Percentiles rank a stretch among this genome's conserved stretches.
Conservation (phyloP, 305 asterid genomes). For the Fraxinus dipetala region DNA sequence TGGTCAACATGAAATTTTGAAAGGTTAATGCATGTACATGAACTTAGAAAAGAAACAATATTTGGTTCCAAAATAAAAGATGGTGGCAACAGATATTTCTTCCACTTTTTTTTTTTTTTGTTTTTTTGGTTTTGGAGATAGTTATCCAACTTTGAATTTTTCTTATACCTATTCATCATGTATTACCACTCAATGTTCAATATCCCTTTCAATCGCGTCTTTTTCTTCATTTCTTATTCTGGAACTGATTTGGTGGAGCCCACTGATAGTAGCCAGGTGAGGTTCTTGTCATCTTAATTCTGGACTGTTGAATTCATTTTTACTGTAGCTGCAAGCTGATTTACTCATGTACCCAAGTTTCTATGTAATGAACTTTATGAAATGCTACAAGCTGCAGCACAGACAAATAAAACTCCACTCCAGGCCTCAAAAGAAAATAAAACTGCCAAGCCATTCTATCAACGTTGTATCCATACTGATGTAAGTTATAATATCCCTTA, state of each 20-base stretch:
- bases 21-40: neutral
- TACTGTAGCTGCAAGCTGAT: neutral
- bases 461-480: neutral
- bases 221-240: neutral
- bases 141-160: neutral
- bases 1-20: neutral
- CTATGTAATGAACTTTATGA: neutral
- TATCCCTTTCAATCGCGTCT: neutral
- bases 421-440: neutral
- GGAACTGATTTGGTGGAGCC: neutral
- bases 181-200: neutral
- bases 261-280: neutral
- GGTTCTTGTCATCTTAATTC: neutral
- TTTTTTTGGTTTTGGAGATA: neutral
- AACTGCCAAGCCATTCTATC: neutral
- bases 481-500: neutral
- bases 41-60: neutral
- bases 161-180: neutral
- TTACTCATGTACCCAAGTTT: neutral
- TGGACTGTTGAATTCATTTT: neutral
- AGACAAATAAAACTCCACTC: neutral
- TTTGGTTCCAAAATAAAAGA: neutral
- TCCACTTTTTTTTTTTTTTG: neutral
- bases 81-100: neutral
- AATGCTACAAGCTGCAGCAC: neutral